Evolutionary conservation across 805 yeast genomes (phyloP).

Genomic region (Cyberlindnera euphorbiiphila): DNA sequence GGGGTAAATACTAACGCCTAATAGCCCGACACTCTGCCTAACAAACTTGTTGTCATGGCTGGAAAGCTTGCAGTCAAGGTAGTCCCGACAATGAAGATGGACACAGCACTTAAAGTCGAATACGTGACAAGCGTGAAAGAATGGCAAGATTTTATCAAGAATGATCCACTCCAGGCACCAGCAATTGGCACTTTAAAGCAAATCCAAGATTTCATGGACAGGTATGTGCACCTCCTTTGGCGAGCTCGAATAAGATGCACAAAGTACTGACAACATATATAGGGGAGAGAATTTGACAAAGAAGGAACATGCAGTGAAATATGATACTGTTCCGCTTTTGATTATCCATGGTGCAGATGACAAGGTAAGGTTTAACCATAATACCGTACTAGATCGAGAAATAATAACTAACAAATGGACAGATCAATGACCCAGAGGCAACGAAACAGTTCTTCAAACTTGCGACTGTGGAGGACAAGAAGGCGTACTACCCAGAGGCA

Average conservation of each 20-base stretch:
- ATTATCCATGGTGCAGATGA: constrained; percentile 65
- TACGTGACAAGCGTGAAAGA: constrained; percentile 47
- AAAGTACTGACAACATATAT: constrained; percentile 4
- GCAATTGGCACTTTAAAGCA: constrained; percentile 50
- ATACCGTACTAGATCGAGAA: no score
- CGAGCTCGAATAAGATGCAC: neutral
- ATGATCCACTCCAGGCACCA: constrained; percentile 43
- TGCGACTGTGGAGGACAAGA: constrained; percentile 19
- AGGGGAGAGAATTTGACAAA: constrained; percentile 55
- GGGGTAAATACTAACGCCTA: neutral
- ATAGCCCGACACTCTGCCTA: constrained; percentile 53
- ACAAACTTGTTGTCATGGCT: constrained; percentile 35
- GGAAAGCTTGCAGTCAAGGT: constrained; percentile 39
- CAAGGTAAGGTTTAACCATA: constrained; percentile 46
- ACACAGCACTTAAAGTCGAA: constrained; percentile 53
- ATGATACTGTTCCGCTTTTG: constrained; percentile 42
- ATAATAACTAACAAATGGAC: constrained; percentile 4
- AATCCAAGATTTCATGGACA: constrained; percentile 52
- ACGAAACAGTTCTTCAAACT: constrained; percentile 17
- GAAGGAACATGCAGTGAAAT: constrained; percentile 30
- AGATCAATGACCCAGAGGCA: constrained; percentile 47
- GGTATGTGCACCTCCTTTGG: constrained; percentile 17
- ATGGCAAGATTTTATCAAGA: constrained; percentile 42
- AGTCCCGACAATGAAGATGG: constrained; percentile 48
- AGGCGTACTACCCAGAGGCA: constrained; percentile 20